Percentiles rank a stretch among this genome's conserved stretches.
These are phyloP conservation scores for Dendrobium chrysotoxum DNA, from an alignment of 106 monocot genomes.

Conservation along the genomic window DNA sequence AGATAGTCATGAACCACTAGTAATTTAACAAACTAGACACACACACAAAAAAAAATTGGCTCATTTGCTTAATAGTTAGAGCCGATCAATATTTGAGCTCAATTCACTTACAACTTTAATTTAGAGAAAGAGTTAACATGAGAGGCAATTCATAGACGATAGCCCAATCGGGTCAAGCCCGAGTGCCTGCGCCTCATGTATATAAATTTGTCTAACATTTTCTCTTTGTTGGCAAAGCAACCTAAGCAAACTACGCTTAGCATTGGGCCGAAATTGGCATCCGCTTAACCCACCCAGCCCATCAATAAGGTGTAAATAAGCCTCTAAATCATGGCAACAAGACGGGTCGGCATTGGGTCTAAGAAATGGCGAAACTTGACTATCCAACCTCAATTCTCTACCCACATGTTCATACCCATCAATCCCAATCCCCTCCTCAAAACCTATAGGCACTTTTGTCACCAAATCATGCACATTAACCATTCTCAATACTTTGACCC, in stretches of 20 bases:
- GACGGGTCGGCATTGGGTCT: conserved; percentile 40
- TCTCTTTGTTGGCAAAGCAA: conserved; percentile 39
- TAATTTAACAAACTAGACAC: too few species aligned
- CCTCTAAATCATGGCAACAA: conserved; percentile 73
- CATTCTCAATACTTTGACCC: conserved; percentile 43
- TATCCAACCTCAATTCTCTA: conserved; percentile 49
- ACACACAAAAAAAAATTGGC: too few species aligned
- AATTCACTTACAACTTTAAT: too few species aligned
- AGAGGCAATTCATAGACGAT: neutral
- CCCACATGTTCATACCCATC: conserved; percentile 54
- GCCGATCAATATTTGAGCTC: too few species aligned
- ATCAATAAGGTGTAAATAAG: conserved; percentile 73
- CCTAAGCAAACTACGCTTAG: conserved; percentile 40
- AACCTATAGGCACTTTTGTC: conserved; percentile 16
- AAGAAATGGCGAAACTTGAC: conserved; percentile 47
- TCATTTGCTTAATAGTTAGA: too few species aligned
- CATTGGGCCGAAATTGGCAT: conserved; percentile 42
- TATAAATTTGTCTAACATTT: conserved; percentile 50
- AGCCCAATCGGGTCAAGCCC: neutral
- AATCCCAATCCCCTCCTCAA: neutral
- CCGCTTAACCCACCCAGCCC: conserved; percentile 29
- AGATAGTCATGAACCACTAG: too few species aligned
- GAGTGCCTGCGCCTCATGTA: conserved; percentile 17
- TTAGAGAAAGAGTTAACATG: too few species aligned
- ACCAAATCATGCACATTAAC: conserved; percentile 57